Percentiles rank a stretch among this genome's conserved stretches.
phyloP scores from a whole-genome alignment of 495 filamentous ascomycete species.

The Trichocladium uniseriatum region DNA sequence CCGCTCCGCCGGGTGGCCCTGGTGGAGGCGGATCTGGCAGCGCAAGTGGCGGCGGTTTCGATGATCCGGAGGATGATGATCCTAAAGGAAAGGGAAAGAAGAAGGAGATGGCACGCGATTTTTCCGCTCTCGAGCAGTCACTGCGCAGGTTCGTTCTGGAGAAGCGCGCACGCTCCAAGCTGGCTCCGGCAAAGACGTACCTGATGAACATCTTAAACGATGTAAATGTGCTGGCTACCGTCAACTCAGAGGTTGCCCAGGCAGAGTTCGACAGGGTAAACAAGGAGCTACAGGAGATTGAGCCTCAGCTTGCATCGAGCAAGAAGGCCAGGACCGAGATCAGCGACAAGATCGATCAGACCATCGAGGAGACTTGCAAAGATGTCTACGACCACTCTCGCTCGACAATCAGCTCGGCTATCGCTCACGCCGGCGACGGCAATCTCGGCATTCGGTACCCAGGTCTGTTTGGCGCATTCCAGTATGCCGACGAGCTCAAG shows the following conservation, averaged over 20 bases:
- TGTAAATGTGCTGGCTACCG: constrained; percentile 66
- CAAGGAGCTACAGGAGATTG: constrained; percentile 68
- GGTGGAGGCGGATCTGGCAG: constrained; percentile 54
- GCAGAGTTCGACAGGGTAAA: constrained; percentile 78
- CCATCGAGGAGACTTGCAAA: constrained; percentile 74
- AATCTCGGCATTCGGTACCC: constrained; percentile 79
- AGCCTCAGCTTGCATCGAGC: constrained; percentile 74
- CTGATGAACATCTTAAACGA: constrained; percentile 89
- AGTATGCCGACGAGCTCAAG: constrained; percentile 90
- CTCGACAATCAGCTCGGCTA: constrained; percentile 57
- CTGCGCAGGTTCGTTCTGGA: constrained; percentile 91
- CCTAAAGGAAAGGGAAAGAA: constrained; percentile 86
- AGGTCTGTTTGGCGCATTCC: constrained; percentile 73
- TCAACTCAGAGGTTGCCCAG: constrained; percentile 81
- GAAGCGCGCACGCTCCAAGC: constrained; percentile 87
- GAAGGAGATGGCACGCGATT: constrained; percentile 76
- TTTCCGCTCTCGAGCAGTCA: constrained; percentile 78
- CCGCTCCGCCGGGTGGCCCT: constrained; percentile 42
- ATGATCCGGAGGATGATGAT: constrained; percentile 52
- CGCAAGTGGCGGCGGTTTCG: constrained; percentile 43
- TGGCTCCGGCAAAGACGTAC: constrained; percentile 92
- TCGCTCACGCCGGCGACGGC: constrained; percentile 62
- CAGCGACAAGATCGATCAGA: constrained; percentile 67
- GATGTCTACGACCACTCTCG: constrained; percentile 79
- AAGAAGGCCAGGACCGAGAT: constrained; percentile 75